Percentiles rank a stretch among this genome's conserved stretches.
Conservation (phyloP, 2,329 filamentous ascomycete genomes). For the Dactylellina cionopaga region DNA sequence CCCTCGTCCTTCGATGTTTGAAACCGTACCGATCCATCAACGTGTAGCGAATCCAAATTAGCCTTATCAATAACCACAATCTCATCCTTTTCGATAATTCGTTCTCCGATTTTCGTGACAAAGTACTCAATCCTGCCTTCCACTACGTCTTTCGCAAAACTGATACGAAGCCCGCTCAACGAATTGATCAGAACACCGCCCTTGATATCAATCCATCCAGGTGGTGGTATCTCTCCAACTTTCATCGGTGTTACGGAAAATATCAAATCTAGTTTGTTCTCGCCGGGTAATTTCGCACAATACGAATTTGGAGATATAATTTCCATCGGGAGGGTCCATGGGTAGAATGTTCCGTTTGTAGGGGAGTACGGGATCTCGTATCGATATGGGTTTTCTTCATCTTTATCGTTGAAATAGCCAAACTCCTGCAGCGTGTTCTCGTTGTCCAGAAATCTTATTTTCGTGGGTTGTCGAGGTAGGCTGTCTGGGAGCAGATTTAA, state of each 20-base stretch:
- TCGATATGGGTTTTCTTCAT: slow-evolving; percentile 65
- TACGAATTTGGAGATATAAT: slow-evolving; percentile 80
- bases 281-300: slow-evolving; percentile 77
- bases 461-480: slow-evolving; percentile 61
- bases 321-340: slow-evolving; percentile 85
- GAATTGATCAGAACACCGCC: slow-evolving; percentile 46
- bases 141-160: slow-evolving; percentile 32
- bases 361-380: slow-evolving; percentile 69
- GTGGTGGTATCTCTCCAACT: slow-evolving; percentile 30
- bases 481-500: slow-evolving; percentile 76
- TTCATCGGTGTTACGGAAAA: slow-evolving; percentile 64
- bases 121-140: slow-evolving; percentile 42
- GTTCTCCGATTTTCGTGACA: slow-evolving; percentile 40
- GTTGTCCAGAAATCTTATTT: slow-evolving; percentile 60
- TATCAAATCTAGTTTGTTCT: slow-evolving; percentile 76
- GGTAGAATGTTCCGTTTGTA: slow-evolving; percentile 85
- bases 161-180: slow-evolving; percentile 39
- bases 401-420: slow-evolving; percentile 66
- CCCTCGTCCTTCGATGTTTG: slow-evolving; percentile 38
- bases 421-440: slow-evolving; percentile 41
- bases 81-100: slow-evolving; percentile 22
- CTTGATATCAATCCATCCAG: slow-evolving; percentile 35
- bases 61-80: slow-evolving; percentile 44
- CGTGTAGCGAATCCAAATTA: slow-evolving; percentile 33
- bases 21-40: slow-evolving; percentile 35